Evolutionary conservation across 2,329 filamentous ascomycete genomes (phyloP), one percentile per base, ranked within the genome.

Genomic region (Venturia pyrina): DNA sequence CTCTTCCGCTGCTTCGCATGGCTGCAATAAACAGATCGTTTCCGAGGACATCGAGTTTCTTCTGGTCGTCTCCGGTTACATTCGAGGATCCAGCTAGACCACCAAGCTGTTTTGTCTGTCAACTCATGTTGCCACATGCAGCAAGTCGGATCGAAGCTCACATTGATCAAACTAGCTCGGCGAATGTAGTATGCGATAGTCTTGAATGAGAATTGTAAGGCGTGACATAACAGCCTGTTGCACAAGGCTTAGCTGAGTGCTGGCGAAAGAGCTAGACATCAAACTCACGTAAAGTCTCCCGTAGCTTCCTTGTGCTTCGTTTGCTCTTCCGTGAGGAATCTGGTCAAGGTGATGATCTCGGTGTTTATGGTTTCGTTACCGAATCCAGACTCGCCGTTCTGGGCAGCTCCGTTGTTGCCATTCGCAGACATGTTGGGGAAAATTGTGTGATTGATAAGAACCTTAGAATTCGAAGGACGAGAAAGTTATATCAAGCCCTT

Each of bases 121-220:
- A 62, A 37, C 41, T 17, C 43, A 19, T 44, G 44, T 21, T 32
- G 7, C 46, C 5, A 37, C 1, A 17, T 59, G n/a, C 21, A 34
- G 13, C 15, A 64, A 21, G 5, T 21, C 28, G n/a, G 5, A 32
- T 17, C 7, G 17, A 13, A 37, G 68, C 76, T 62, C 71, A 79
- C 77, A 82, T 96, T 96, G 81, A 98, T 93, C 70, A 99, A 83
- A 32, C 91, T 93, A 44, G 93, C 92, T 77, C 95, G 89, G 73
- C 93, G 93, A 78, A 99, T 99, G 83, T 97, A 99, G 84, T 98
- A 96, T 72, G 95, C 91, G 78, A 99, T 99, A 70, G 91, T 96
- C 83, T 99, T 99, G 89, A 99, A 99, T 70, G 95, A 93, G 83
- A 98, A 99, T 79, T 98, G 95, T 67, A 99, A 89, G 68, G 95